Base-by-base conservation (phyloP, 805 yeast genomes). In the Starmerella bombicola region DNA sequence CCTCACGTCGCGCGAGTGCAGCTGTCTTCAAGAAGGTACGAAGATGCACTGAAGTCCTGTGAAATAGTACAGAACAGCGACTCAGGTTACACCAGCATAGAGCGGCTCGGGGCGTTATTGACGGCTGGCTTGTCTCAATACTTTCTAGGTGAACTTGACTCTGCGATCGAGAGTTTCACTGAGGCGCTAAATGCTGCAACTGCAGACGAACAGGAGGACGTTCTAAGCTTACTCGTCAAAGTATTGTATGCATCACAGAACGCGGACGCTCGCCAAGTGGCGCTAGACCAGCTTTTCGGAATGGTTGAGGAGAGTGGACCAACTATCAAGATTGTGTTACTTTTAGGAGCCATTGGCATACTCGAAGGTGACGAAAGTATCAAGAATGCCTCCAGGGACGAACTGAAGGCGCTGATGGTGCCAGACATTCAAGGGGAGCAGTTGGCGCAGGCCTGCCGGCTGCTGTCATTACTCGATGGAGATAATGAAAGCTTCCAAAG, bases 221-320 rank as follows among this genome's bases (percentile, higher is more conserved):
- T 84, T n/a, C 75, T 83, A 13, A 72, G 78, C 5, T 60, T 88
- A 22, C 69, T 83, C 17, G 74, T 91, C 0, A 93, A 85, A 55
- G 79, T 86, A 0, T 64, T 91, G 37, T 80, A 78, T 63, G 82
- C 83, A 2, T 72, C 73, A 42, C 80, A 75, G n/a, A 71, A 75
- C 0, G 74, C 71, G n/a, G 91, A 80, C 4, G 75, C 91, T 1
- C 77, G 74, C 43, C 79, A 76, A 47, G 86, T 85, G 1, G 95
- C 96, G 0, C 55, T 81, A 35, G 95, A 85, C 51, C 94, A 84
- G 57, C 60, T 88, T 33, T 78, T 80, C 50, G 67, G 70, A 19
- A 74, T 69, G 51, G 73, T 85, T 30, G 78, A 71, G 45, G 65
- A 62, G 3, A 59, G 70, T 42, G 95, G 93, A 0, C 66, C 80